phyloP scores from a whole-genome alignment of 768 basidiomycete genomes.

The Plicaturopsis crispa region DNA sequence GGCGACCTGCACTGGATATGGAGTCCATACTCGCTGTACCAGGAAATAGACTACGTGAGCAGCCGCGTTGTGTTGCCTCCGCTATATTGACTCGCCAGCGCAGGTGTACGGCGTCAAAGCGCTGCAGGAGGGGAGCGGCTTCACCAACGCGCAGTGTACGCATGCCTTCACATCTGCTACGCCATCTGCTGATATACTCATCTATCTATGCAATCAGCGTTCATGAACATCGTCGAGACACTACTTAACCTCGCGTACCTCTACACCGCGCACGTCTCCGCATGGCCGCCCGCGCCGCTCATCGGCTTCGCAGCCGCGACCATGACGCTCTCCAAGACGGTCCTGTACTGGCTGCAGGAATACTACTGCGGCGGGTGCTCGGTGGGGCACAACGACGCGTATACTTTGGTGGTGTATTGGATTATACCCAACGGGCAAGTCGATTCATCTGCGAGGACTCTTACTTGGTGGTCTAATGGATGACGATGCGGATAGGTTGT shows the following conservation, averaged over 20 bases:
- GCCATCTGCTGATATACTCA: conserved; percentile 1
- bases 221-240: conserved; percentile 76
- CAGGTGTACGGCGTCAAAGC: conserved; percentile 72
- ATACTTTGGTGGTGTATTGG: conserved; percentile 52
- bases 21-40: conserved; percentile 75
- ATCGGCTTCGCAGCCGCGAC: conserved; percentile 64
- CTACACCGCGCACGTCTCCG: conserved; percentile 59
- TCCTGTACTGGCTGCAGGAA: conserved; percentile 78
- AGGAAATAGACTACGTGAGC: conserved; percentile 33
- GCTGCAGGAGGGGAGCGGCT: conserved; percentile 61
- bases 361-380: conserved; percentile 69
- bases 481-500: background rate
- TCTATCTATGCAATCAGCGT: conserved; percentile 35
- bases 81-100: background rate
- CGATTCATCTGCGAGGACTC: background rate
- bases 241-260: conserved; percentile 68
- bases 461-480: too few relatives aligned
- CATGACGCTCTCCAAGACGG: conserved; percentile 84
- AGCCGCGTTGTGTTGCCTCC: background rate
- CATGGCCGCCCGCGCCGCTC: conserved; percentile 60
- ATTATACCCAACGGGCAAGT: conserved; percentile 75
- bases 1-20: conserved; percentile 92
- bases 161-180: conserved; percentile 2
- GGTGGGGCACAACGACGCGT: conserved; percentile 62
- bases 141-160: conserved; percentile 81